Evolutionary conservation across 345 rosid species (phyloP), one percentile per base, ranked within the genome.

Genomic region (Barbarea vulgaris): DNA sequence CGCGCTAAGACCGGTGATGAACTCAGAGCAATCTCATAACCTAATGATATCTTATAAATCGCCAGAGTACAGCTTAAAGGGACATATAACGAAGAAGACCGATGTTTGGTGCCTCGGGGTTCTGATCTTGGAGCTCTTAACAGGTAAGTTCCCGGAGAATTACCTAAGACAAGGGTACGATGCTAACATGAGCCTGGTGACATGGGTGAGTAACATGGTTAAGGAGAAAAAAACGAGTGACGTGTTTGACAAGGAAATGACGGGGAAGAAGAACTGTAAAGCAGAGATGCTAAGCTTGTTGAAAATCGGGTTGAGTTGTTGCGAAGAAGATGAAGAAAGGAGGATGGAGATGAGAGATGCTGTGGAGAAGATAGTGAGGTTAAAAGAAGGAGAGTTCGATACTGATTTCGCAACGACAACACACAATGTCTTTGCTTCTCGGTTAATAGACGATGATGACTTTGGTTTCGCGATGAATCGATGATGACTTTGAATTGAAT

Each of bases 91-190:
- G 1, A 82, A 73, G 68, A 91, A 86, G 72, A 81, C 93, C 0
- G 93, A 91, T 17, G 84, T 91, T 13, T 91, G 90, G 90, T 73
- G 89, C 78, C 79, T 90, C 0, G 96, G 93, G 10, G 87, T 90
- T 5, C 51, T 90, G 39, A 85, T 91, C 34, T 53, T 91, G 66
- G 96, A 91, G 81, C 60, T 86, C 27, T 19, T 91, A 18, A 87
- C 92, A 0, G 93, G 96, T 0, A 87, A 67, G 74, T 85, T 84
- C 36, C 96, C 96, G 0, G 91, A 87, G 74, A 91, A 91, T 74
- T 88, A 85, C 47, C 80, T 91, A 8, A 77, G 78, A 1, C 72
- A 68, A 60, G 77, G 82, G 10, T 87, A 85, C 48, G 78, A 85
- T 54, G 70, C 82, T 0, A 70, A 63, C 9, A 77, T 81, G 55